phyloP scores from a whole-genome alignment of 345 rosid species.

The Sonneratia caseolaris region DNA sequence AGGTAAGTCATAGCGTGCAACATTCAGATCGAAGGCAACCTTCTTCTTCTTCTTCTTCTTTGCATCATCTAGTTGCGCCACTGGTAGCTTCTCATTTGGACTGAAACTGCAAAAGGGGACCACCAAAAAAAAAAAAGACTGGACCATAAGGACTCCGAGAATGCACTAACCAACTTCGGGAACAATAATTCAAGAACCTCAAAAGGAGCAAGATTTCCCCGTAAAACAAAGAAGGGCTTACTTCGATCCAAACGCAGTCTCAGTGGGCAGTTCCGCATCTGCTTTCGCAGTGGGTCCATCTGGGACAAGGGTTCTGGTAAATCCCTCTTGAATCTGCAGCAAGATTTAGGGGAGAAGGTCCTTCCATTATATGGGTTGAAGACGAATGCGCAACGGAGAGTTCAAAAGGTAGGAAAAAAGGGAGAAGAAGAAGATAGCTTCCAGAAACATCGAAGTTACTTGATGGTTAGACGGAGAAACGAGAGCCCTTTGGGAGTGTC shows the following conservation, averaged over 20 bases:
- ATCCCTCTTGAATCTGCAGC: conserved; percentile 28
- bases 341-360: not conserved
- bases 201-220: not conserved
- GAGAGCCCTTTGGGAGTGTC: conserved; percentile 19
- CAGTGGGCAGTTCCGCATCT: conserved; percentile 14
- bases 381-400: not conserved
- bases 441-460: conserved; percentile 14
- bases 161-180: not conserved
- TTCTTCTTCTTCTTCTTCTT: conserved; percentile 18
- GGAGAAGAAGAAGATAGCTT: not conserved
- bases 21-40: conserved; percentile 42
- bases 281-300: conserved; percentile 14
- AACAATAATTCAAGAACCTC: not conserved
- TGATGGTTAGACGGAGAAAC: conserved; percentile 20
- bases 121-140: not conserved
- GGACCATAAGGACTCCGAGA: not conserved
- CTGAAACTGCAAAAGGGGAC: not conserved
- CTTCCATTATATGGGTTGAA: not conserved
- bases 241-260: conserved; percentile 8
- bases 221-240: conserved; percentile 7
- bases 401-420: not conserved
- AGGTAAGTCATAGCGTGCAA: conserved; percentile 19
- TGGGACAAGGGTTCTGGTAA: conserved; percentile 12
- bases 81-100: conserved; percentile 14
- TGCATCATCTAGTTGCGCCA: conserved; percentile 10